Percentiles rank a stretch among this genome's conserved stretches.
These are phyloP conservation scores for Plasmodium chabaudi DNA, from an alignment of 169 alveolate species.

Conservation along the genomic window DNA sequence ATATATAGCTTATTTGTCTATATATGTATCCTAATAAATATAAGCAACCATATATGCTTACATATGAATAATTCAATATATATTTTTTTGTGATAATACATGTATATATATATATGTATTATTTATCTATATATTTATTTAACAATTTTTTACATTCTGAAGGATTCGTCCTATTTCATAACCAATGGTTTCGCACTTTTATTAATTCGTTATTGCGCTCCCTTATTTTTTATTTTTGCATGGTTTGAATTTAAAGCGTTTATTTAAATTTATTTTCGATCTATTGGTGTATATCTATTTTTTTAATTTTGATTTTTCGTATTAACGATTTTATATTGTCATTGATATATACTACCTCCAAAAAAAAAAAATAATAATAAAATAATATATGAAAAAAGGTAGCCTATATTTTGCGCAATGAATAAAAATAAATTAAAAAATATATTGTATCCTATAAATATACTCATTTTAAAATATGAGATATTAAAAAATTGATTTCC, in stretches of 20 bases:
- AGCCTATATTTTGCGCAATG: background rate
- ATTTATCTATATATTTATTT: too few relatives aligned
- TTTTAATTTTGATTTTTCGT: background rate
- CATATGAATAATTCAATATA: background rate
- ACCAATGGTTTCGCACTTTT: too few relatives aligned
- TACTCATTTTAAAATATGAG: background rate
- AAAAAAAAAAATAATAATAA: background rate
- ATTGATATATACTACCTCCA: background rate
- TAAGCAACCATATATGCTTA: background rate
- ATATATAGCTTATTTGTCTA: background rate
- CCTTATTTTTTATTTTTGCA: background rate
- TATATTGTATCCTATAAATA: background rate
- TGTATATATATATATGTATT: background rate
- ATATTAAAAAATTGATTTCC: background rate
- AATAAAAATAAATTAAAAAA: background rate
- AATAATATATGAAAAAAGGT: background rate
- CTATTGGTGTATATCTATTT: conserved; percentile 4
- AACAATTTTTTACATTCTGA: too few relatives aligned
- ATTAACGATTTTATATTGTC: background rate
- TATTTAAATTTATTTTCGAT: conserved; percentile 2
- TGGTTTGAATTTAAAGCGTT: background rate
- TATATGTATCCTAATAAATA: background rate
- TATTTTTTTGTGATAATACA: background rate
- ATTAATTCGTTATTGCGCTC: background rate
- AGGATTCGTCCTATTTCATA: too few relatives aligned